Evolutionary conservation across 768 basidiomycete species (phyloP).

Genomic region (Podaxis carcinomalis): DNA sequence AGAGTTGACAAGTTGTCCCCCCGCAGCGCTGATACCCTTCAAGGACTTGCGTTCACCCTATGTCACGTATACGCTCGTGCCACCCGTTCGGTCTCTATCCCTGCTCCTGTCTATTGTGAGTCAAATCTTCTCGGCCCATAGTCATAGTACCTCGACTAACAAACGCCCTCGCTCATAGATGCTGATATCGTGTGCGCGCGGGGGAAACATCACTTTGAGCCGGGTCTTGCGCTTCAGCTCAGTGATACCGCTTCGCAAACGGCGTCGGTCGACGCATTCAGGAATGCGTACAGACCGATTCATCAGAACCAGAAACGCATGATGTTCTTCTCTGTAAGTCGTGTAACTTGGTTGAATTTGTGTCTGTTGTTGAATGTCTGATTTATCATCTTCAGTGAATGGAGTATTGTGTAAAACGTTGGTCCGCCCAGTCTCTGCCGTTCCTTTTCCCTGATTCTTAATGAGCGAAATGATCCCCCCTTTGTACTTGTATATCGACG

Average conservation of each 20-base stretch:
- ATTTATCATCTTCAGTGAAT: no score
- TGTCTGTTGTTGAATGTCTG: background rate
- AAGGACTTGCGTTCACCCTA: constrained; percentile 61
- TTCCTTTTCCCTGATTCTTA: background rate
- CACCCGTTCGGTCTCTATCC: constrained; percentile 77
- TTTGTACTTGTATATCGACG: background rate
- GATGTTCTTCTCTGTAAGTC: constrained; percentile 39
- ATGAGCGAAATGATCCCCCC: background rate
- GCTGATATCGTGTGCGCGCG: constrained; percentile 62
- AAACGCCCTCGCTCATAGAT: constrained; percentile 35
- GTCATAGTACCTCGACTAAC: background rate
- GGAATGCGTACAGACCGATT: constrained; percentile 43
- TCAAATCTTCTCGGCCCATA: background rate
- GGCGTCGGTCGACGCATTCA: constrained; percentile 42
- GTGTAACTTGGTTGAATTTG: background rate
- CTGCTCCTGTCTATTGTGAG: constrained; percentile 76
- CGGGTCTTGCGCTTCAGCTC: constrained; percentile 38
- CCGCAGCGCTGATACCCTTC: constrained; percentile 59
- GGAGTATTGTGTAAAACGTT: no score
- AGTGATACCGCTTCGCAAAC: constrained; percentile 34
- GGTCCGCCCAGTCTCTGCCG: constrained; percentile 3
- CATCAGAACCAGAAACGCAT: constrained; percentile 27
- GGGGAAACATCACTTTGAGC: constrained; percentile 33
- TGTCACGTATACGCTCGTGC: constrained; percentile 76
- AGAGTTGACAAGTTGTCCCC: background rate